phyloP scores from a whole-genome alignment of 2,329 filamentous ascomycete genomes.

The Trichoderma afroharzianum region DNA sequence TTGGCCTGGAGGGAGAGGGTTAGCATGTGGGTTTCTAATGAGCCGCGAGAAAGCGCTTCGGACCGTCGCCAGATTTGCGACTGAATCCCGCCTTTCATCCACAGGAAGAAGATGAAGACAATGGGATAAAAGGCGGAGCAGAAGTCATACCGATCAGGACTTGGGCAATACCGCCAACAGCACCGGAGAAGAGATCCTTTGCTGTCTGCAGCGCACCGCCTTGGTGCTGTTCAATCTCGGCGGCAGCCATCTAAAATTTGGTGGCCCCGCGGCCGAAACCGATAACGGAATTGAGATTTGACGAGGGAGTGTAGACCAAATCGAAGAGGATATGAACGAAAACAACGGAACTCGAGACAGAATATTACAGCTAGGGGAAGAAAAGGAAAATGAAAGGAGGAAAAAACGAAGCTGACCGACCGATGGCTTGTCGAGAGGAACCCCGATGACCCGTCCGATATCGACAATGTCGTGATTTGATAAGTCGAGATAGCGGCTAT shows the following conservation, averaged over 20 bases:
- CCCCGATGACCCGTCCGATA: conserved; percentile 24
- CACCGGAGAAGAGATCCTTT: conserved; percentile 90
- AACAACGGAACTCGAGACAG: neutral
- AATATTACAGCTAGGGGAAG: neutral
- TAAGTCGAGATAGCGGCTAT: neutral
- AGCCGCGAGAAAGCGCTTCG: conserved; percentile 7
- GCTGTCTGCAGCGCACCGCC: conserved; percentile 54
- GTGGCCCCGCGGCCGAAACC: neutral
- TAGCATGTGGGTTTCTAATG: neutral
- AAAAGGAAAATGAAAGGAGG: conserved; percentile 14
- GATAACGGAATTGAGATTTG: neutral
- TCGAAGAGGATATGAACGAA: neutral
- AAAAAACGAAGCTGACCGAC: neutral
- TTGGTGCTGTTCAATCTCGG: conserved; percentile 35
- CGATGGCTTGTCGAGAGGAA: neutral
- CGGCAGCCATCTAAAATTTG: conserved; percentile 18
- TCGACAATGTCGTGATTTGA: conserved; percentile 22
- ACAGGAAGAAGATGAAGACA: neutral
- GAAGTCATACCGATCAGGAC: conserved; percentile 72
- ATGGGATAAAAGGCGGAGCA: neutral
- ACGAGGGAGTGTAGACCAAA: neutral
- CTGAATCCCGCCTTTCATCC: neutral
- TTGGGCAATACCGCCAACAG: conserved; percentile 87
- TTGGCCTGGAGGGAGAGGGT: conserved; percentile 48
- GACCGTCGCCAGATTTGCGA: conserved; percentile 4